A percentile compares a stretch with the other conserved stretches of the same genome.
Evolutionary conservation across 2,329 filamentous ascomycete species (phyloP).

Genomic region (Xylaria sp.): DNA sequence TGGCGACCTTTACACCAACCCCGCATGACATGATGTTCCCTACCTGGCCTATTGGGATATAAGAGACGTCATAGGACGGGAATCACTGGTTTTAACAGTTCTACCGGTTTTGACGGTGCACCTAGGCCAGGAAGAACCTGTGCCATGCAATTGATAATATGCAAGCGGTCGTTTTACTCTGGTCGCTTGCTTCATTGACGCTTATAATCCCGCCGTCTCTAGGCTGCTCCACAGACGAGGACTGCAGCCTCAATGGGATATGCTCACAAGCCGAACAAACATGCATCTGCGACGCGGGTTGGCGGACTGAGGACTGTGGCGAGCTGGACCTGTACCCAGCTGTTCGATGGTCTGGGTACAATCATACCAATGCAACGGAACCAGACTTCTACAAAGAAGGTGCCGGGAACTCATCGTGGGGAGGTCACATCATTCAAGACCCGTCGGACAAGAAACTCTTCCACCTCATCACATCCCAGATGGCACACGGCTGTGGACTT

Average conservation of each 20-base stretch:
- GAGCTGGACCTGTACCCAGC: constrained; percentile 57
- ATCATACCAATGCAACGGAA: constrained; percentile 52
- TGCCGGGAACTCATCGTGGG: constrained; percentile 58
- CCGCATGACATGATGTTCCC: constrained; percentile 4
- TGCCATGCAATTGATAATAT: background rate
- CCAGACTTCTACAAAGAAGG: constrained; percentile 44
- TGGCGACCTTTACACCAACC: constrained; percentile 10
- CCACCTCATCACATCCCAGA: constrained; percentile 58
- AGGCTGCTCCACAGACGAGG: constrained; percentile 39
- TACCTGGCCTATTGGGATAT: background rate
- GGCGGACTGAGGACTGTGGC: constrained; percentile 57
- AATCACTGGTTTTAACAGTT: too few relatives aligned
- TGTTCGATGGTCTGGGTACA: constrained; percentile 56
- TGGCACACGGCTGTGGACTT: constrained; percentile 58
- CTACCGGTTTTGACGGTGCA: background rate
- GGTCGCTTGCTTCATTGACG: constrained; percentile 3
- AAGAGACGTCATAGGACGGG: background rate
- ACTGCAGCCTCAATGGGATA: constrained; percentile 55
- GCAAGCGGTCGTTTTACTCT: background rate
- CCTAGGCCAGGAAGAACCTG: too few relatives aligned
- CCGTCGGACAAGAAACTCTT: constrained; percentile 51
- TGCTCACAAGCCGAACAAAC: constrained; percentile 41
- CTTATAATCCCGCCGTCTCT: constrained; percentile 6
- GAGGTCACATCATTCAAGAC: constrained; percentile 58
- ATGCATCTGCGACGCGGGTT: constrained; percentile 54